phyloP scores from a whole-genome alignment of 2,329 filamentous ascomycete species.

The Stylonectria norvegica region DNA sequence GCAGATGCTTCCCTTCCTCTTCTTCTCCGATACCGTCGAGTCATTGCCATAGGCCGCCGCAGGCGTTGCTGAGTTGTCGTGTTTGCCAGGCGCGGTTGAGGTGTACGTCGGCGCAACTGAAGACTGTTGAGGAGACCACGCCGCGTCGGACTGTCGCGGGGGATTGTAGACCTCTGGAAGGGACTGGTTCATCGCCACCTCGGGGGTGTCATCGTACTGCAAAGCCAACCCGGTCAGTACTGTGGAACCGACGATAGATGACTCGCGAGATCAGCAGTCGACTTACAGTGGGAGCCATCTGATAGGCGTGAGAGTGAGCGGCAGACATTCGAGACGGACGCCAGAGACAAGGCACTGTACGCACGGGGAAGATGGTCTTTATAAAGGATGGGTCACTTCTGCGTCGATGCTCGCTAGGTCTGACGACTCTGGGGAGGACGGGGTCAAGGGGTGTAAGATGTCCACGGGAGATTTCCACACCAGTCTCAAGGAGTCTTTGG shows the following conservation, averaged over 20 bases:
- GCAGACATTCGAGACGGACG: not conserved
- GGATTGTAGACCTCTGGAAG: not conserved
- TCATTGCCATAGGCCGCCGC: not conserved
- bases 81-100: not conserved
- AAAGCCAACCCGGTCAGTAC: not conserved
- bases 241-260: no score
- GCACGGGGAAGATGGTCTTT: no score
- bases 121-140: not conserved
- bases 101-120: not conserved
- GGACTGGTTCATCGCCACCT: not conserved
- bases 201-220: not conserved
- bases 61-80: not conserved
- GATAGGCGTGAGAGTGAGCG: not conserved
- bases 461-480: no score
- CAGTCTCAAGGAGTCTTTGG: no score
- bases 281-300: not conserved
- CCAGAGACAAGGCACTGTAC: no score
- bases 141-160: not conserved
- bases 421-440: not conserved
- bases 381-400: no score
- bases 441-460: no score
- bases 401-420: no score
- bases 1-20: conserved; percentile 1
- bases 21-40: not conserved
- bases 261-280: no score